Evolutionary conservation across 495 filamentous ascomycete genomes (phyloP), one percentile per base, ranked within the genome.

Genomic region (Friedmanniomyces endolithicus): DNA sequence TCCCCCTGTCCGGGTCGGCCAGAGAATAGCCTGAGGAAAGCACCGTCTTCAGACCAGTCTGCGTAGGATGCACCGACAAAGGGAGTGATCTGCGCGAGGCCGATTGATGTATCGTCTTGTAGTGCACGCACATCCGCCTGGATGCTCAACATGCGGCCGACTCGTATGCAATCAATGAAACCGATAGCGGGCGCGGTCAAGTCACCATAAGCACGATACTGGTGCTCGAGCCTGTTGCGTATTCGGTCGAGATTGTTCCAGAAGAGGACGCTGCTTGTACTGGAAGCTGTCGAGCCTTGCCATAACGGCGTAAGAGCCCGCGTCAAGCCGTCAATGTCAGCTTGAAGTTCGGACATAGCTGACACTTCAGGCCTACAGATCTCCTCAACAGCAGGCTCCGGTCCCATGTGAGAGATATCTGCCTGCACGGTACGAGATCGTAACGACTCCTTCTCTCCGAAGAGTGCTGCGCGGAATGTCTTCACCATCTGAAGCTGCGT

Each of bases 181-280:
- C 84, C 86, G 55, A 90, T 74, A 39, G 88, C 71, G 1, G 90
- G 90, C 46, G 75, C 74, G 0, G 84, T 84, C 47, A 97, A 74
- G 67, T 99, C 92, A 52, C 86, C 84, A 60, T 95, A 97, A 31
- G 78, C 80, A 40, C 79, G 75, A 64, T 86, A 90, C 20, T 80
- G 73, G 1, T 75, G 69, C 1, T 71, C 75, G 24, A 98, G 73
- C 37, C 90, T 77, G 20, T 66, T 65, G 35, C 81, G 78, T 11
- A 94, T 75, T 52, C 84, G 79, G 7, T 70, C 72, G 14, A 95
- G 72, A 62, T 95, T 95, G 39, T 76, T 78, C 58, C 82, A 78
- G 20, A 90, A 29, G 25, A 34, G 16, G 1, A 1, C 9, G 33
- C 49, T 35, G 1, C 8, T 33, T 23, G 31, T n/a, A 11, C 4